A percentile compares a stretch with the other conserved stretches of the same genome.
These are phyloP conservation scores for Chloropicon primus DNA, from an alignment of 139 green algal genomes.

Conservation along the genomic window DNA sequence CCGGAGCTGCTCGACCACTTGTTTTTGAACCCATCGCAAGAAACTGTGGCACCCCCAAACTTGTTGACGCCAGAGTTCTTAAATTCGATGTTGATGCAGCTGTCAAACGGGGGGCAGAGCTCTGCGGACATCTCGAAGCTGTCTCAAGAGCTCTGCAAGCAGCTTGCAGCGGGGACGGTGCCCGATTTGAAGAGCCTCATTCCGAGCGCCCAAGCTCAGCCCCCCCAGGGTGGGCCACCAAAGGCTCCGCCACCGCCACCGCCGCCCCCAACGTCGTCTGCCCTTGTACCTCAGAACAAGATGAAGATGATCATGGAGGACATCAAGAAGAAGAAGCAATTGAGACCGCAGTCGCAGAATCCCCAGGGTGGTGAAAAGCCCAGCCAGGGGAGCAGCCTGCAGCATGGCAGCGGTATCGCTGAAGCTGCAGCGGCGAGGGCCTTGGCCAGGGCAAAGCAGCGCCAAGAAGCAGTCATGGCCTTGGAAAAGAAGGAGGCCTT, in stretches of 20 bases:
- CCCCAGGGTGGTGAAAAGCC: not conserved
- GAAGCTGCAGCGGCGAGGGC: not conserved
- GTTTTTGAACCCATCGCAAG: constrained; percentile 55
- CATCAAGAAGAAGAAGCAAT: not conserved
- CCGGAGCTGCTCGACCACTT: constrained; percentile 72
- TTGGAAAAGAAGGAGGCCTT: not conserved
- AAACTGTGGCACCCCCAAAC: not conserved
- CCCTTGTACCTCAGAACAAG: not conserved
- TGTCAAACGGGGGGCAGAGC: constrained; percentile 18
- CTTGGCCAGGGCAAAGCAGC: not conserved
- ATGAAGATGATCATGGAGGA: not conserved
- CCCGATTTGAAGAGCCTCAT: constrained; percentile 4
- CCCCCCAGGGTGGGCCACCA: not conserved
- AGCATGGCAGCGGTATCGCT: constrained; percentile 5
- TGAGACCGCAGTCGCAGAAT: not conserved
- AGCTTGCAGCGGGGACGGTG: constrained; percentile 33
- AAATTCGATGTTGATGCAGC: not conserved
- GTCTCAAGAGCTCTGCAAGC: constrained; percentile 46
- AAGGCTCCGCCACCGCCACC: no score
- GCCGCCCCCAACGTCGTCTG: not conserved
- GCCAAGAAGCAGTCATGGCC: not conserved
- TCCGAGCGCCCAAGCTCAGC: not conserved
- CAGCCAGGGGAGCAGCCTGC: not conserved
- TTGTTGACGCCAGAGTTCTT: not conserved
- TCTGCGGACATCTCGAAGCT: constrained; percentile 41